Percentiles rank a stretch among this genome's conserved stretches.
phyloP scores from a whole-genome alignment of 169 alveolate genomes.

The Blepharisma undulans region DNA sequence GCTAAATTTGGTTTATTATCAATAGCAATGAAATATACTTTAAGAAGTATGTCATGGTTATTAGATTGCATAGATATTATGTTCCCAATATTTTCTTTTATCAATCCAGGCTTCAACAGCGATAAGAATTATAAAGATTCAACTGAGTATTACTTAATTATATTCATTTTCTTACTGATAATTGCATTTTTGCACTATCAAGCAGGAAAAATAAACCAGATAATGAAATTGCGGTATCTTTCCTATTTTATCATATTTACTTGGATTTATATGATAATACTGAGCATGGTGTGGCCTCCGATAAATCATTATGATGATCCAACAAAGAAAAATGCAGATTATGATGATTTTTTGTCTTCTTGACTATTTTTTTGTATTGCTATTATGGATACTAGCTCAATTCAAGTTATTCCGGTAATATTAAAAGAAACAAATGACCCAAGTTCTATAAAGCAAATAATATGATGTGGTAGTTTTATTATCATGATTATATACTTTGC shows the following conservation, averaged over 20 bases:
- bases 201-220: not conserved
- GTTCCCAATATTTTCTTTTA: not conserved
- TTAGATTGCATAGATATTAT: not conserved
- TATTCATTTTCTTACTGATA: no score
- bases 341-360: not conserved
- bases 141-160: not conserved
- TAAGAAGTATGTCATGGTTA: not conserved
- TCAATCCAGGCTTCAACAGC: not conserved
- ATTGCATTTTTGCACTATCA: not conserved
- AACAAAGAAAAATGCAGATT: not conserved
- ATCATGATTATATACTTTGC: not conserved
- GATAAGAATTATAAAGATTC: not conserved
- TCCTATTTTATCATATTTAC: not conserved
- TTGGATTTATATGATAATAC: not conserved
- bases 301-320: not conserved
- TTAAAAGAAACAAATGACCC: not conserved
- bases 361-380: not conserved
- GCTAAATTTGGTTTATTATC: not conserved
- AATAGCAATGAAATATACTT: not conserved
- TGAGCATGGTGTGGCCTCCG: not conserved
- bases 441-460: not conserved
- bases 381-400: not conserved
- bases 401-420: not conserved
- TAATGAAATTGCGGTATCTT: not conserved
- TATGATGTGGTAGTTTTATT: not conserved